Evolutionary conservation across 108 stramenopile genomes (phyloP).

Genomic region (Cyclotella choctawhatcheeana): DNA sequence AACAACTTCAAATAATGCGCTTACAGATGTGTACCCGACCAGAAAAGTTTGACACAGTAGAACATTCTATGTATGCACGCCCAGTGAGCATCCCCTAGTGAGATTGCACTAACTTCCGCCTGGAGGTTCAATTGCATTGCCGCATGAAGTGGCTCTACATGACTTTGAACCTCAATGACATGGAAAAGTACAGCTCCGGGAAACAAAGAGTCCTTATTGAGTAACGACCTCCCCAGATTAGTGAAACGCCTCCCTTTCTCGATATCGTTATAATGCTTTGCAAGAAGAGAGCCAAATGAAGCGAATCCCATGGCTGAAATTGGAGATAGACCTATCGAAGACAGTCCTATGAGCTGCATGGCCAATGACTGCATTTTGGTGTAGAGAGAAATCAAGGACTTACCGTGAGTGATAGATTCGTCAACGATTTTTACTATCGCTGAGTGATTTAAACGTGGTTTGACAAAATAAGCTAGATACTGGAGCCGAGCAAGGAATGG

Average conservation of each 20-base stretch:
- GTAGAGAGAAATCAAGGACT: background rate
- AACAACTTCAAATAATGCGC: too few relatives aligned
- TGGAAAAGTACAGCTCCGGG: constrained; percentile 1
- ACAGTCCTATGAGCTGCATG: background rate
- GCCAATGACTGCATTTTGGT: background rate
- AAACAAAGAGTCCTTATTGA: background rate
- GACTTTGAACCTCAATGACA: background rate
- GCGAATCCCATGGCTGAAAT: constrained; percentile 23
- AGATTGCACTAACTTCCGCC: background rate
- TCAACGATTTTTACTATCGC: constrained; percentile 16
- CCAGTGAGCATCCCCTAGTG: constrained; percentile 1
- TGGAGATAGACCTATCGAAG: constrained; percentile 15
- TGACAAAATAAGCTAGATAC: background rate
- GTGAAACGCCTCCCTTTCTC: constrained; percentile 8
- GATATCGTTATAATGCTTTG: constrained; percentile 1
- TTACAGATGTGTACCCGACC: too few relatives aligned
- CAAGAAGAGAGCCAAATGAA: constrained; percentile 14
- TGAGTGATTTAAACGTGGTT: background rate
- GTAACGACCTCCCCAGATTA: constrained; percentile 9
- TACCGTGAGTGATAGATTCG: constrained; percentile 13
- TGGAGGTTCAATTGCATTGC: background rate
- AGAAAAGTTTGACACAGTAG: background rate
- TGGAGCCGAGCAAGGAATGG: constrained; percentile 4
- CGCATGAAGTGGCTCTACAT: constrained; percentile 17
- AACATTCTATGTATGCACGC: background rate